Percentiles rank a stretch among this genome's conserved stretches.
Evolutionary conservation across 2,329 filamentous ascomycete genomes (phyloP).

Genomic region (Xylariaceae sp.): DNA sequence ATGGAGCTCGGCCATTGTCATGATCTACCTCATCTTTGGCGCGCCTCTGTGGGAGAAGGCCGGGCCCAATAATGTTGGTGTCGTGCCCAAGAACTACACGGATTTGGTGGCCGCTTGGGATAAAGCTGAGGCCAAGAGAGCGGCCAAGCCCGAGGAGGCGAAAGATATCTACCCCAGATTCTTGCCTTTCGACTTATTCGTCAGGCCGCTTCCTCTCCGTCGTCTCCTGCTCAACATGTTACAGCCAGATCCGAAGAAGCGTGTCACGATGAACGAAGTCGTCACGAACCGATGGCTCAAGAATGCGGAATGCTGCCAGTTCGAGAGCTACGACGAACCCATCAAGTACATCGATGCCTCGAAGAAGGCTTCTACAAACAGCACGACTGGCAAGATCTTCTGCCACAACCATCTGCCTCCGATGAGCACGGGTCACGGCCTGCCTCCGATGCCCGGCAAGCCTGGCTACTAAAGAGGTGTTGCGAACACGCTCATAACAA

Average conservation of each 20-base stretch:
- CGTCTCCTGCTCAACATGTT: constrained; percentile 75
- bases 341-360: constrained; percentile 56
- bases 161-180: constrained; percentile 63
- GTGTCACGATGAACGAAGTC: constrained; percentile 64
- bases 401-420: constrained; percentile 55
- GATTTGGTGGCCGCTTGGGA: constrained; percentile 63
- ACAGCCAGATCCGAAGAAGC: constrained; percentile 67
- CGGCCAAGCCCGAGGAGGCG: constrained; percentile 29
- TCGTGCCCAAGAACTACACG: constrained; percentile 53
- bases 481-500: neutral
- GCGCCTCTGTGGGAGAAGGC: constrained; percentile 78
- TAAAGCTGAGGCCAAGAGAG: constrained; percentile 56
- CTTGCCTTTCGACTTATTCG: constrained; percentile 56
- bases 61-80: constrained; percentile 34
- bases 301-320: constrained; percentile 71
- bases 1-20: constrained; percentile 81
- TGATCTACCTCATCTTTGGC: constrained; percentile 68
- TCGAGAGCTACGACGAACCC: constrained; percentile 61
- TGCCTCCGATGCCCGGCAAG: constrained; percentile 52
- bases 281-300: constrained; percentile 67
- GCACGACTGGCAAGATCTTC: constrained; percentile 47
- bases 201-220: constrained; percentile 64
- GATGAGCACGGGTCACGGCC: constrained; percentile 41
- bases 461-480: constrained; percentile 41
- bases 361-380: constrained; percentile 45